Evolutionary conservation across 208 protist genomes (phyloP).

Genomic region (Trichomonas vaginalis): DNA sequence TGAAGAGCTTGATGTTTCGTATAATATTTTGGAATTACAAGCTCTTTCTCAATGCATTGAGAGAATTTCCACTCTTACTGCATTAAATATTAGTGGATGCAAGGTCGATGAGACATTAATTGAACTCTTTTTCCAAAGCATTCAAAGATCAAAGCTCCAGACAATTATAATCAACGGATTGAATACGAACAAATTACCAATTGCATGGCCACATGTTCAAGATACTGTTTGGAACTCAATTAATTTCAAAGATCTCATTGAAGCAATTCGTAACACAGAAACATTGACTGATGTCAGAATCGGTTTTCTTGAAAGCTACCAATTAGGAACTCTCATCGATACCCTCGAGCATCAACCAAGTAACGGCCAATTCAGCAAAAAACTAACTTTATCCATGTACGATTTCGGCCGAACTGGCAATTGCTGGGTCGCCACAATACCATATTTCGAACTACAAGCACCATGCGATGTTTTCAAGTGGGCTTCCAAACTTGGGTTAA

Average conservation of each 20-base stretch:
- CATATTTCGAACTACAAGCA: neutral
- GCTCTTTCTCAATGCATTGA: neutral
- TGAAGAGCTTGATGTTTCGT: neutral
- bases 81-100: neutral
- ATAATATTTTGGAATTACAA: neutral
- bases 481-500: neutral
- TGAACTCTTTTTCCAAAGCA: neutral
- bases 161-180: neutral
- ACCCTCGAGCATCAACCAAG: neutral
- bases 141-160: neutral
- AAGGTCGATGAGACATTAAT: neutral
- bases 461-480: neutral
- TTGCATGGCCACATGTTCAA: conserved; percentile 5
- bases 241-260: neutral
- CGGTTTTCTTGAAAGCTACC: neutral
- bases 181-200: neutral
- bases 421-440: neutral
- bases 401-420: neutral
- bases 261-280: neutral
- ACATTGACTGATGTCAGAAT: neutral
- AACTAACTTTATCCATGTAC: neutral
- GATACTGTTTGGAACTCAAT: neutral
- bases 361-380: neutral
- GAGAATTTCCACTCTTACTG: neutral
- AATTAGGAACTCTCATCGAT: neutral